Base-by-base conservation (phyloP, 768 basidiomycete genomes). In the Butyriboletus loyo region DNA sequence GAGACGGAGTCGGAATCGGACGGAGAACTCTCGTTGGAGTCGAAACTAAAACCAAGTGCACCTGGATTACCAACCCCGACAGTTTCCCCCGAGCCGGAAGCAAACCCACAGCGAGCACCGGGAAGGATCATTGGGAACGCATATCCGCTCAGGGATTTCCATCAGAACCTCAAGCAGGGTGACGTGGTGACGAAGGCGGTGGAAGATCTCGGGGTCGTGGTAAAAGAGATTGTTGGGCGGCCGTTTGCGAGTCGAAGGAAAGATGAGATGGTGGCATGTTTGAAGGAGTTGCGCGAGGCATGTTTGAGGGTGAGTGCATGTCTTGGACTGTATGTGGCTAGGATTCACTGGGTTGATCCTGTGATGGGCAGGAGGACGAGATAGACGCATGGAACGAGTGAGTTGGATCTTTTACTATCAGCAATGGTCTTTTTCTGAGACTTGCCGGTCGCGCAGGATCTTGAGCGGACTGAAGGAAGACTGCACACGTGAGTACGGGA, bases 161-260 rank as follows among this genome's bases (percentile, higher is more conserved):
- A 75, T 54, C 73, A 77, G 60, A 88, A 90, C 63, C 71, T 89
- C 31, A 77, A 75, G 25, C 78, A 78, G 48, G 91, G 90, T 0
- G 92, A 92, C 66, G 72, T 92, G 19, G 89, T 94, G 35, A 82
- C 79, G 14, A 92, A 95, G 70, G 92, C 91, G 0, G 87, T 92
- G 8, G 84, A 87, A 59, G 93, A 94, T 67, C 69, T 95, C 42
- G 82, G 77, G 13, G 76, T 67, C 15, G 85, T 93, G 10, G 80
- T 94, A 40, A 74, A 75, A 52, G 87, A 92, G 64, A 79, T 92
- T 38, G 76, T 88, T 10, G 66, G 79, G 57, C 75, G 76, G 25
- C 89, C 89, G 34, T 96, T 95, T 70, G 80, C 88, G 36, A 72
- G 69, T 34, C 77, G 83, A 59, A 78, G 92, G 54, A 77, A 77